These are phyloP conservation scores for Rehmannia glutinosa DNA, from an alignment of 257 asterid species.

Conservation along the genomic window DNA sequence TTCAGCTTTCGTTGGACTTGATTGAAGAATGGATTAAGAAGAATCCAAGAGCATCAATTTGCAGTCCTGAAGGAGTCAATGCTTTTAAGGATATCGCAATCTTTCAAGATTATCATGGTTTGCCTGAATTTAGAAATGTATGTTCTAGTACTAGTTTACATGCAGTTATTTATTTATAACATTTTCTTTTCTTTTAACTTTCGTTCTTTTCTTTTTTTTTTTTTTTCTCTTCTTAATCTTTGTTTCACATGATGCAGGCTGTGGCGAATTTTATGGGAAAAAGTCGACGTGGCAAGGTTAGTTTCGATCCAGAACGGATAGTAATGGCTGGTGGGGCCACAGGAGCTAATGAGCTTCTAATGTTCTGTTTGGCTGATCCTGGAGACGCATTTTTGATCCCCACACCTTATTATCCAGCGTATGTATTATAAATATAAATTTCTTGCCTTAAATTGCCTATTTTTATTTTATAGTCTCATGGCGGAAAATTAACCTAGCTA, in stretches of 20 bases:
- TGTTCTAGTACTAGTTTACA: too few species aligned
- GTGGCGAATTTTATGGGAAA: conserved; percentile 70
- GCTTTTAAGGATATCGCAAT: conserved; percentile 52
- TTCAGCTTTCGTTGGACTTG: conserved; percentile 58
- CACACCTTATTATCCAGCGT: conserved; percentile 89
- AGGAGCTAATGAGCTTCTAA: conserved; percentile 60
- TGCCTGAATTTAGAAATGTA: conserved; percentile 64
- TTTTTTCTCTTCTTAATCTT: too few species aligned
- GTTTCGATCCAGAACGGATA: conserved; percentile 58
- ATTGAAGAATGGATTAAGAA: conserved; percentile 63
- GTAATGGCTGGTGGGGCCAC: conserved; percentile 94
- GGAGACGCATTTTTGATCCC: conserved; percentile 83
- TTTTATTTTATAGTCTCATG: too few species aligned
- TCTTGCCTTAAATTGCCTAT: too few species aligned
- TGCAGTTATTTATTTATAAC: background rate
- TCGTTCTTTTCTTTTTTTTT: background rate
- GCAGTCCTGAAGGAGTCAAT: conserved; percentile 53
- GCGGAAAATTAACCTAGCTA: too few species aligned
- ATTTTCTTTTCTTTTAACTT: background rate
- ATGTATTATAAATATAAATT: conserved; percentile 1
- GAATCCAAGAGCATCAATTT: conserved; percentile 66
- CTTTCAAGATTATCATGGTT: conserved; percentile 87
- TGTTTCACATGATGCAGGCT: too few species aligned
- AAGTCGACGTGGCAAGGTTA: conserved; percentile 51
- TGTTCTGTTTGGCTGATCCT: conserved; percentile 70